A percentile compares a stretch with the other conserved stretches of the same genome.
phyloP scores from a whole-genome alignment of 2,329 filamentous ascomycete species.

The Immersiporthe knoxdaviesiana region DNA sequence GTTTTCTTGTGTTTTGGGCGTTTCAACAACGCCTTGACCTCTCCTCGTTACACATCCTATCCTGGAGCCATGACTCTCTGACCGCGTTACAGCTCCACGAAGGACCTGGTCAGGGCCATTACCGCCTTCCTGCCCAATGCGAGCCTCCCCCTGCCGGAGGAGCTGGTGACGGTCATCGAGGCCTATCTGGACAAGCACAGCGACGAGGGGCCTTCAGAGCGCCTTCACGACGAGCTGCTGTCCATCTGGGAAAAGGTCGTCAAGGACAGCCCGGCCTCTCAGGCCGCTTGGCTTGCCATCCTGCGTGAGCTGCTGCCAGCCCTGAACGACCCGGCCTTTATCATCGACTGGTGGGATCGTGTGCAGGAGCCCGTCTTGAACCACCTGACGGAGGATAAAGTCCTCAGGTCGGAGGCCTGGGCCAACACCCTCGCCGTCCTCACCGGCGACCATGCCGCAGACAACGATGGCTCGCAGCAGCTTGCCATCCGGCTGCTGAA shows the following conservation, averaged over 20 bases:
- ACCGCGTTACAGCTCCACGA: conserved; percentile 53
- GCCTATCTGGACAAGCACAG: conserved; percentile 70
- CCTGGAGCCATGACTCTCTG: conserved; percentile 20
- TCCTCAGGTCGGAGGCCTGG: conserved; percentile 65
- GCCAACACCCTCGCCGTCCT: conserved; percentile 68
- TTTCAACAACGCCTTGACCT: background rate
- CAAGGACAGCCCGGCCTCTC: conserved; percentile 56
- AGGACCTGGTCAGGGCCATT: conserved; percentile 64
- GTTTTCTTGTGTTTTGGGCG: background rate
- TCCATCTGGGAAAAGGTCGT: conserved; percentile 69
- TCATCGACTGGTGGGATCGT: conserved; percentile 74
- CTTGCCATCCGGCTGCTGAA: conserved; percentile 61
- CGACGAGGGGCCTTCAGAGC: conserved; percentile 71
- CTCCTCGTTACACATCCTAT: background rate
- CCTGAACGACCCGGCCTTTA: conserved; percentile 63
- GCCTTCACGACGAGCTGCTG: conserved; percentile 73
- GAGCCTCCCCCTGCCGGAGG: conserved; percentile 66
- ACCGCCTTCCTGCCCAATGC: conserved; percentile 53
- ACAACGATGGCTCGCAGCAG: conserved; percentile 46
- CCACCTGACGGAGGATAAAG: conserved; percentile 63
- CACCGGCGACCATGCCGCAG: conserved; percentile 62
- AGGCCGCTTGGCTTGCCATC: conserved; percentile 70
- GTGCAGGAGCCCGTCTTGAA: conserved; percentile 59
- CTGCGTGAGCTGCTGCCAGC: conserved; percentile 66
- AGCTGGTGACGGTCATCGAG: conserved; percentile 64